Percentiles rank a stretch among this genome's conserved stretches.
Evolutionary conservation across 1,139 yeast genomes (phyloP).

Genomic region (Hemisphaericaspora xylofermentans): DNA sequence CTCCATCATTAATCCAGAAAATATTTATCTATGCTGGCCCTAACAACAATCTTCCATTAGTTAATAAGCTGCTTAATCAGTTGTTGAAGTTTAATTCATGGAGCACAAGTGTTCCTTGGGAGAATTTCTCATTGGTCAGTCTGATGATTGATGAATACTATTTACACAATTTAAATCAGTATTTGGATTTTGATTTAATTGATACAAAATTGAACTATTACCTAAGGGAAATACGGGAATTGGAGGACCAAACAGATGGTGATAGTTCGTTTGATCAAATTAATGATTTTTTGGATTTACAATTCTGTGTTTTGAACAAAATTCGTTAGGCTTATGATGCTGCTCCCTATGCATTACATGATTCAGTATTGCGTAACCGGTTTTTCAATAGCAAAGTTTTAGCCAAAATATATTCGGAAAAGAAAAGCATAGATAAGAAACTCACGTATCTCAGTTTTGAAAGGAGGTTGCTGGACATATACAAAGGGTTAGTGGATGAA

Average conservation of each 20-base stretch:
- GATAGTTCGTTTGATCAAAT: too few relatives aligned
- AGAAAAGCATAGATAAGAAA: too few relatives aligned
- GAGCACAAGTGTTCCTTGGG: constrained; percentile 13
- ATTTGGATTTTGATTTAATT: constrained; percentile 12
- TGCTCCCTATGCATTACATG: not conserved
- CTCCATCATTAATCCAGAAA: constrained; percentile 30
- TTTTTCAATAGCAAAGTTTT: constrained; percentile 8
- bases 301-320: too few relatives aligned
- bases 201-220: constrained; percentile 12
- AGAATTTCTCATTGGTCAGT: constrained; percentile 17
- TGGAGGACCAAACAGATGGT: too few relatives aligned
- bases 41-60: constrained; percentile 24
- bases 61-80: constrained; percentile 23
- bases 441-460: too few relatives aligned
- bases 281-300: too few relatives aligned
- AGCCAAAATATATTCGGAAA: too few relatives aligned
- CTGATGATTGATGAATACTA: constrained; percentile 19
- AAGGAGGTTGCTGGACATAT: too few relatives aligned
- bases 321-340: too few relatives aligned
- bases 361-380: constrained; percentile 8
- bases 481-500: too few relatives aligned
- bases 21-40: constrained; percentile 34
- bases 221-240: not conserved
- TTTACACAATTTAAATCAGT: constrained; percentile 20
- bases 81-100: constrained; percentile 20